These are phyloP conservation scores for Cryptococcus deneoformans DNA, from an alignment of 1,284 basidiomycete species.

Conservation along the genomic window DNA sequence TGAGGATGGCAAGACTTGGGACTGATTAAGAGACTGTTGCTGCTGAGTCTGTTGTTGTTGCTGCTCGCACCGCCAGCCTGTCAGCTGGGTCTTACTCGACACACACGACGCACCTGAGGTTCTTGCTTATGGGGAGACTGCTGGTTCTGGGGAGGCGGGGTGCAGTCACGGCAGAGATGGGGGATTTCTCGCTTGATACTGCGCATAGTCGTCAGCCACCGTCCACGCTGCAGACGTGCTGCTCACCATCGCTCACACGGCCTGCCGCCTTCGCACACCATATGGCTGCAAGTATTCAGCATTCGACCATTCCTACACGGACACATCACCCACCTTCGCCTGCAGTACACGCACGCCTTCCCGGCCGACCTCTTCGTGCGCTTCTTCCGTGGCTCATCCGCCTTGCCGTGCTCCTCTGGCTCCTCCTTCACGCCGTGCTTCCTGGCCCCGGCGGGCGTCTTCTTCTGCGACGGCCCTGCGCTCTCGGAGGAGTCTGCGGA, in stretches of 20 bases:
- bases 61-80: conserved; percentile 1
- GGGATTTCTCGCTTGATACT: conserved; percentile 91
- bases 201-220: conserved; percentile 8
- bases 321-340: conserved; percentile 60
- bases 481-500: background rate
- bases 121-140: conserved; percentile 12
- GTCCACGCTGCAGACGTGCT: background rate
- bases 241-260: conserved; percentile 87
- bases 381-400: conserved; percentile 50
- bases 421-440: background rate
- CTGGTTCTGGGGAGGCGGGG: conserved; percentile 53
- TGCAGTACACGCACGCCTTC: conserved; percentile 90
- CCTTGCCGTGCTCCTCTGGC: conserved; percentile 7
- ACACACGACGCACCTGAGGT: background rate
- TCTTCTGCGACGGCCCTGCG: background rate
- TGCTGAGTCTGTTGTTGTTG: conserved; percentile 4
- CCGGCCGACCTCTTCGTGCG: conserved; percentile 53
- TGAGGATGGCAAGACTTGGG: background rate
- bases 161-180: conserved; percentile 84
- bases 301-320: background rate
- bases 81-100: conserved; percentile 1
- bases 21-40: conserved; percentile 4
- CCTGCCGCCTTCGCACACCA: conserved; percentile 82
- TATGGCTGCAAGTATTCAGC: conserved; percentile 40
- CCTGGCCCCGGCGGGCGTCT: background rate